phyloP scores from a whole-genome alignment of 129 eudicot genomes.

The Ambrosia artemisiifolia region DNA sequence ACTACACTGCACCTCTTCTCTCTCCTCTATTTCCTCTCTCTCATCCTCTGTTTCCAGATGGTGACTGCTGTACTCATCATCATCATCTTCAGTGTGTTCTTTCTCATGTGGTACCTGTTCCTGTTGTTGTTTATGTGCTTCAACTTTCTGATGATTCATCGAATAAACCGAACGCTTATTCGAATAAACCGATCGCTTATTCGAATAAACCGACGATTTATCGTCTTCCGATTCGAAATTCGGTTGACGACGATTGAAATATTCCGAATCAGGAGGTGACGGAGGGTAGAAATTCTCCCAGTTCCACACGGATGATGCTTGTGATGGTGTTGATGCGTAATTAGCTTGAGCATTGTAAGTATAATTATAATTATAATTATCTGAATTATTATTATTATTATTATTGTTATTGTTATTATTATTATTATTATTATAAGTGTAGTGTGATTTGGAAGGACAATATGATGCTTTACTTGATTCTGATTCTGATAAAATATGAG shows the following conservation, averaged over 20 bases:
- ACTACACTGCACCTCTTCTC: slow-evolving; percentile 85
- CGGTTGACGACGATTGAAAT: no score
- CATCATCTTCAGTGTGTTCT: no score
- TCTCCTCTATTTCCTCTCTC: slow-evolving; percentile 59
- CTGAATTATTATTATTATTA: slow-evolving; percentile 1
- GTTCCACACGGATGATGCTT: slow-evolving; percentile 83
- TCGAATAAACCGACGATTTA: no score
- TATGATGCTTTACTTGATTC: slow-evolving; percentile 55
- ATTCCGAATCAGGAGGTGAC: slow-evolving; percentile 50
- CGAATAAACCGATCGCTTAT: no score
- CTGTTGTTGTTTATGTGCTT: neutral
- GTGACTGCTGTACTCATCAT: neutral
- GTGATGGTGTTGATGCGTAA: slow-evolving; percentile 58
- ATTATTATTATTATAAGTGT: neutral
- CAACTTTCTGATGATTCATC: neutral
- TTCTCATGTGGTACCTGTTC: no score
- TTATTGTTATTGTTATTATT: neutral
- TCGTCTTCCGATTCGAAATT: no score
- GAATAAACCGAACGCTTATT: no score
- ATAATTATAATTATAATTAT: slow-evolving; percentile 8
- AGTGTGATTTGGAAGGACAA: slow-evolving; percentile 24
- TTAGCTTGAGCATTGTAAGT: slow-evolving; percentile 54
- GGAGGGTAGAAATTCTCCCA: slow-evolving; percentile 96
- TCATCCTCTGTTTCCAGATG: slow-evolving; percentile 25
- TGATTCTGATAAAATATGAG: slow-evolving; percentile 78